Evolutionary conservation across 306 rosid genomes (phyloP).

Genomic region (Quercus wislizeni): DNA sequence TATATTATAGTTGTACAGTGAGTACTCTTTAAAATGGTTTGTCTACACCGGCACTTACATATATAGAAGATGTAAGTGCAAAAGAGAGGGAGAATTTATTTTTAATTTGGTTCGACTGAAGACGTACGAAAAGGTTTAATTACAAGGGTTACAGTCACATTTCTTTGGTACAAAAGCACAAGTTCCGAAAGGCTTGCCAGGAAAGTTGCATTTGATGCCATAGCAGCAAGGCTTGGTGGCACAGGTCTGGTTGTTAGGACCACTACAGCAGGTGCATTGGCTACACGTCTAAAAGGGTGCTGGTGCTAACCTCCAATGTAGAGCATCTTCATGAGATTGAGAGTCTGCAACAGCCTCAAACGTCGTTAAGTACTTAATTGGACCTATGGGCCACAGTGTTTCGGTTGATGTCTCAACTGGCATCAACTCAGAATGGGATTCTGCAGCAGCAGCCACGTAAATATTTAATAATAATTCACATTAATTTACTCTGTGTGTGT

Average conservation of each 20-base stretch:
- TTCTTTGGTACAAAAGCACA: conserved; percentile 34
- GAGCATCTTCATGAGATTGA: too few species aligned
- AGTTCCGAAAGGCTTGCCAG: conserved; percentile 31
- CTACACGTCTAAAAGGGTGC: conserved; percentile 25
- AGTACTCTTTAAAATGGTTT: too few species aligned
- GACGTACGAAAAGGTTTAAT: background rate
- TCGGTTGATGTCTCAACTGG: background rate
- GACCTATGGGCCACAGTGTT: background rate
- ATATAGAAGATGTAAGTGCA: too few species aligned
- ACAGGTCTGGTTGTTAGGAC: background rate
- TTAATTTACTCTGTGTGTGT: background rate
- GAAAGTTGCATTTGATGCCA: background rate
- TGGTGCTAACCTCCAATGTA: background rate
- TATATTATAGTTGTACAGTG: too few species aligned
- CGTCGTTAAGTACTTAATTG: conserved; percentile 4
- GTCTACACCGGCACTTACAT: too few species aligned
- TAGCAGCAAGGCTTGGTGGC: background rate
- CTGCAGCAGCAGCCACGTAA: background rate
- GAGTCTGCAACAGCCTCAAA: background rate
- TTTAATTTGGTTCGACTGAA: too few species aligned
- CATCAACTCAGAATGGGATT: background rate
- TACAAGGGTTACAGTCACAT: conserved; percentile 30
- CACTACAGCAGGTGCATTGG: conserved; percentile 29
- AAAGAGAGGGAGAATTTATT: too few species aligned
- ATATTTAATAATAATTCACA: too few species aligned